These are phyloP conservation scores for Solanum chmielewskii DNA, from an alignment of 257 asterid species.

Conservation along the genomic window DNA sequence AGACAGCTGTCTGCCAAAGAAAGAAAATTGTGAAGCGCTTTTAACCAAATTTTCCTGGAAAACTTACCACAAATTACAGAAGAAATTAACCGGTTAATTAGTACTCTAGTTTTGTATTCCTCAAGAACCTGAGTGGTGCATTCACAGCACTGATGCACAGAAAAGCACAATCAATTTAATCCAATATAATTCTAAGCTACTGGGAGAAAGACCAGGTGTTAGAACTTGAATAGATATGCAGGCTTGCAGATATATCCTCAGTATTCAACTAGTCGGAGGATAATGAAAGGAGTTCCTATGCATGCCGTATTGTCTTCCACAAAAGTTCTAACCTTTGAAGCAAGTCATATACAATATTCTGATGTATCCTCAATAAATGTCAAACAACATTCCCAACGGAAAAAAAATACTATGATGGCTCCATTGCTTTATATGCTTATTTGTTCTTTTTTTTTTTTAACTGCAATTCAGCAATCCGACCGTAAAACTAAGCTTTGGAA, in stretches of 20 bases:
- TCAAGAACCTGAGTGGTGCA: background rate
- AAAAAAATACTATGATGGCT: background rate
- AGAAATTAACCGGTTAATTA: background rate
- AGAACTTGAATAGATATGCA: background rate
- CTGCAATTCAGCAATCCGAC: background rate
- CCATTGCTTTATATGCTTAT: background rate
- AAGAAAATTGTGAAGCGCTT: background rate
- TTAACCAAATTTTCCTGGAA: background rate
- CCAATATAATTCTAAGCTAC: background rate
- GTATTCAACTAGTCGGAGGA: background rate
- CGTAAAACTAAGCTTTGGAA: background rate
- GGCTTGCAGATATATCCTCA: background rate
- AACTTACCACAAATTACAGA: background rate
- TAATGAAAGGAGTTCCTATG: background rate
- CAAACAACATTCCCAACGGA: background rate
- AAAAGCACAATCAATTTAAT: background rate
- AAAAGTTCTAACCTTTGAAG: background rate
- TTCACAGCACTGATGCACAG: background rate
- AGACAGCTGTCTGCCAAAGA: conserved; percentile 64
- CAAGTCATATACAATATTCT: background rate
- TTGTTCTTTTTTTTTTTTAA: background rate
- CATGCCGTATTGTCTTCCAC: background rate
- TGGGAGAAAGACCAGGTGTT: background rate
- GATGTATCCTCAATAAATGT: background rate
- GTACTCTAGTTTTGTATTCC: background rate